phyloP scores from a whole-genome alignment of 179 eudicot genomes.

The Silene coronaria region DNA sequence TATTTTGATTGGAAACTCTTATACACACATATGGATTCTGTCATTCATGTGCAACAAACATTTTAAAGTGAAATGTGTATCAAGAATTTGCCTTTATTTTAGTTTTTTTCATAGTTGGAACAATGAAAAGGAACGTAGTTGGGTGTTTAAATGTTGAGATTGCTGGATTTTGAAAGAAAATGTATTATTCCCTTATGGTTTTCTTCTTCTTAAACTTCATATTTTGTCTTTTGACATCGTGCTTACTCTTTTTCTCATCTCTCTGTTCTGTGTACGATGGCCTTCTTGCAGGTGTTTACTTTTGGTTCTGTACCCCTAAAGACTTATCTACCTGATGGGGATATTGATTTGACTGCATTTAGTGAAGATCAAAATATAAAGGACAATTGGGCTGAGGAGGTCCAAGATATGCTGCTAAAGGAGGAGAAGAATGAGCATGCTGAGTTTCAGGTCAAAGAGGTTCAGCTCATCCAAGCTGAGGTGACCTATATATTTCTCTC shows the following conservation, averaged over 20 bases:
- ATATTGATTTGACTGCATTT: conserved; percentile 82
- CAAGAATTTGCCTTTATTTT: background rate
- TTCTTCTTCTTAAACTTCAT: background rate
- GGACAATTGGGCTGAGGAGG: conserved; percentile 76
- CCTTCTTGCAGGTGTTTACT: conserved; percentile 62
- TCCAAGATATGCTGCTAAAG: conserved; percentile 61
- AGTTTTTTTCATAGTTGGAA: background rate
- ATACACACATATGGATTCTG: background rate
- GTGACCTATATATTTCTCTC: conserved; percentile 31
- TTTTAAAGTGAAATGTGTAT: background rate
- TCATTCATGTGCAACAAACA: background rate
- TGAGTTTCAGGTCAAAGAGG: conserved; percentile 85
- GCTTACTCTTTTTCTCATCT: background rate
- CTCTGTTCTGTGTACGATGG: conserved; percentile 15
- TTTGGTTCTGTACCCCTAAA: conserved; percentile 97
- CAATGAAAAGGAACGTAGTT: background rate
- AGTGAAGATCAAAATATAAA: conserved; percentile 53
- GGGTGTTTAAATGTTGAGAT: conserved; percentile 5
- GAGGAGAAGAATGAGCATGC: conserved; percentile 87
- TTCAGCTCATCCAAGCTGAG: conserved; percentile 95
- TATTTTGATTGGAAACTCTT: background rate
- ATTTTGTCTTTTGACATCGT: background rate
- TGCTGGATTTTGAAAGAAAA: background rate
- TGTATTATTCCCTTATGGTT: conserved; percentile 1
- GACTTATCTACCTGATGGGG: conserved; percentile 97